Base-by-base conservation (phyloP, 2,329 filamentous ascomycete genomes). In the Myotisia sp. region DNA sequence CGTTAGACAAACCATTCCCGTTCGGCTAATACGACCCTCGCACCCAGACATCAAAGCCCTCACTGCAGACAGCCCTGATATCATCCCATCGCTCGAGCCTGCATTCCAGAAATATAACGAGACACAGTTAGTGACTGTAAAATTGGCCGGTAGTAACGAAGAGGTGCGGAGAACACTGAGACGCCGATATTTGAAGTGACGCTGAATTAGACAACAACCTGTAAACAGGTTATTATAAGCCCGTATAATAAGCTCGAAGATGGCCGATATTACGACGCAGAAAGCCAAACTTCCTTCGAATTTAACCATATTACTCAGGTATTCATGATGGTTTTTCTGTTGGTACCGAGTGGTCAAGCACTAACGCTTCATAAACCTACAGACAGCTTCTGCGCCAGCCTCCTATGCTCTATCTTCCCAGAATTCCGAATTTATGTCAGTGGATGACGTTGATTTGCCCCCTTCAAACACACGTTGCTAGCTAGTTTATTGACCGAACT, bases 61-160 rank as follows among this genome's bases (percentile, higher is more conserved):
- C 27, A 84, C 85, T 12, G 65, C 73, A 42, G 74, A 79, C 46
- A 74, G 75, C 26, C 71, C 76, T 23, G 64, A 69, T 36, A 64
- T 90, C 41, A 63, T 86, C 36, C 63, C 74, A 40, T 75, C 80
- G 43, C 77, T 94, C 34, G 71, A 69, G 5, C 81, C 85, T 0
- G 85, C 90, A 0, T 92, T 93, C 56, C 69, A 86, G 60, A 84
- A 80, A 60, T 95, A 98, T 70, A 94, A 95, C 50, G 87, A 98
- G 61, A 79, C 86, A 59, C 90, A 98, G 60, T 80, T 94, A 57
- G 64, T 76, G 31, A 85, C 85, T 10, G 78, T 83, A 42, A 93
- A 92, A 68, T 72, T 98, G 37, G 87, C 87, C 0, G 85, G 85
- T 19, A 74, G 80, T 53, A 87, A 75, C 57, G 76, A 84, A 56